Evolutionary conservation across 176 grass and related monocot species (phyloP), one percentile per base, ranked within the genome.

Genomic region (Eremochloa ophiuroides): DNA sequence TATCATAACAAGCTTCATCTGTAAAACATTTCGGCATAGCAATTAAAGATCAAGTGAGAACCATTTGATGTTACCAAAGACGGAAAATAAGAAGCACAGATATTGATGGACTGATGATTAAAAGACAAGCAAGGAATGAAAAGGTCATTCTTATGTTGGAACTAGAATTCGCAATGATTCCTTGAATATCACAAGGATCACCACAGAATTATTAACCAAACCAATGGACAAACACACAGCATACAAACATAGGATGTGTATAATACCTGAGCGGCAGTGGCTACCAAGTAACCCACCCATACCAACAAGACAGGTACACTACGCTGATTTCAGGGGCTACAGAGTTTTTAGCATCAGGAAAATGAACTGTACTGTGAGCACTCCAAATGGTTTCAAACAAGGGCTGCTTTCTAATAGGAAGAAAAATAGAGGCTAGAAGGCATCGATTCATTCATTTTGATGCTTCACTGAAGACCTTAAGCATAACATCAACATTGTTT

Each of bases 1-100:
- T 41, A 46, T 64, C 40, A 42, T 34, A 20, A 28, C 4, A 82
- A 13, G 29, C 40, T 82, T 51, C 53, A 78, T 17, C 22, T 78
- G n/a, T 18, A 56, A 8, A 56, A 58, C 50, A 68, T 17, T 20
- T 60, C 11, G 12, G 58, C 35, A 72, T 3, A 65, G 4, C 38
- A 12, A 85, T 53, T 29, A 73, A 44, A 22, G 12, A 40, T 42
- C 3, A 30, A 74, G 13, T n/a, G 20, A 66, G 26, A 74, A 80
- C 44, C 44, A 86, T 66, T 70, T 47, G 62, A 73, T 43, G 20
- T 33, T 62, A 66, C 20, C 69, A 80, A 59, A 62, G 20, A 46
- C 15, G 10, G 55, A 22, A 29, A 29, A 85, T 38, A 14, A 40
- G 30, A 74, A 86, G 18, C 41, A 43, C 41, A 79, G 64, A 66